These are phyloP conservation scores for Candida patagonica DNA, from an alignment of 805 yeast species.

Conservation along the genomic window DNA sequence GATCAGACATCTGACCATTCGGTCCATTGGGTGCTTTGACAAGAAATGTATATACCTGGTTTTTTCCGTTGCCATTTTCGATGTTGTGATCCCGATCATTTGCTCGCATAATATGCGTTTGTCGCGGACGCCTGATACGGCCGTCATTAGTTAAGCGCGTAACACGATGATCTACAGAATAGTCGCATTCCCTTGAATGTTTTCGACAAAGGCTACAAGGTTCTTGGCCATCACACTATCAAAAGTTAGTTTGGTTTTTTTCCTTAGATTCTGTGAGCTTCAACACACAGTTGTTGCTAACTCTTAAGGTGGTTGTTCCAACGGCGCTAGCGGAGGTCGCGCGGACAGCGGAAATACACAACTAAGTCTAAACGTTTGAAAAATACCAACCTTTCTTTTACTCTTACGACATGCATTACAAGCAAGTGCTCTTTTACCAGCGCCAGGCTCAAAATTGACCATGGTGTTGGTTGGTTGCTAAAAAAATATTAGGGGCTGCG, in stretches of 20 bases:
- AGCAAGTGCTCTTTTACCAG: slow-evolving; percentile 4
- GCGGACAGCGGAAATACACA: background rate
- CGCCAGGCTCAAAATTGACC: background rate
- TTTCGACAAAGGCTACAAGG: slow-evolving; percentile 2
- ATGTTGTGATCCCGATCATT: background rate
- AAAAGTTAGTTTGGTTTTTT: background rate
- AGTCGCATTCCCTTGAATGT: background rate
- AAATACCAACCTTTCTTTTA: slow-evolving; percentile 6
- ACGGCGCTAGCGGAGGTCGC: background rate
- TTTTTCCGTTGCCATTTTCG: background rate
- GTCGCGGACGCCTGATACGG: background rate
- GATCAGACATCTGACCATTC: slow-evolving; percentile 1
- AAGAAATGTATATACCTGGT: slow-evolving; percentile 1
- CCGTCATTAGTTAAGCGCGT: background rate
- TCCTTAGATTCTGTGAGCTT: too few relatives aligned
- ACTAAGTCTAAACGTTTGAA: background rate
- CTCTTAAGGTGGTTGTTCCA: slow-evolving; percentile 1
- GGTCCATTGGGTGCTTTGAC: background rate
- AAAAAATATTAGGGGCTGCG: too few relatives aligned
- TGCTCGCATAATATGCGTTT: slow-evolving; percentile 1
- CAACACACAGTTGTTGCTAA: background rate
- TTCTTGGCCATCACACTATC: slow-evolving; percentile 8
- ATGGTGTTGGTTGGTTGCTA: background rate
- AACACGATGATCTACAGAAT: slow-evolving; percentile 2
- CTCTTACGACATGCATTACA: slow-evolving; percentile 5